Conservation (phyloP, 805 yeast genomes). For the Saccharomycopsis babjevae region DNA sequence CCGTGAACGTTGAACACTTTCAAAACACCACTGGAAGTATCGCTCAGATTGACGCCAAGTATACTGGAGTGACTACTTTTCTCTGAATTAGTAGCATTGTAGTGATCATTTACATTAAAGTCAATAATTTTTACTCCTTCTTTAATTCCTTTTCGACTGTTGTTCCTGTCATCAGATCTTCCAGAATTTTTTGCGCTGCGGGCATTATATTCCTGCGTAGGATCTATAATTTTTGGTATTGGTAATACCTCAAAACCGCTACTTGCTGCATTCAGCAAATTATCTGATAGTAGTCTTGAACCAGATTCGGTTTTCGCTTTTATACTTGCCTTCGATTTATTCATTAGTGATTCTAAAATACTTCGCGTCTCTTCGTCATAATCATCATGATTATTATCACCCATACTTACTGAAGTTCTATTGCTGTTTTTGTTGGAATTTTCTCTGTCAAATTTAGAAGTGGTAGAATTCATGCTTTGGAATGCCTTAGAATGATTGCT, state of each 20-base stretch:
- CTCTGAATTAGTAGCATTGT: constrained; percentile 22
- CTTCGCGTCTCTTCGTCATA: not conserved
- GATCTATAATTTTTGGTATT: not conserved
- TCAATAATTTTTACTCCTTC: constrained; percentile 20
- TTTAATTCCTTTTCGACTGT: not conserved
- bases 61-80: constrained; percentile 24
- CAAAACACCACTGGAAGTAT: constrained; percentile 17
- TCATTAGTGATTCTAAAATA: not conserved
- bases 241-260: not conserved
- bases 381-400: not conserved
- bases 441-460: not conserved
- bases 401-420: not conserved
- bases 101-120: constrained; percentile 26
- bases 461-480: not conserved
- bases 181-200: not conserved
- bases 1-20: constrained; percentile 23
- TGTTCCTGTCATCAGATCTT: not conserved
- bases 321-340: not conserved
- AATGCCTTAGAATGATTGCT: not conserved
- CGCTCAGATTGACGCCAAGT: constrained; percentile 15
- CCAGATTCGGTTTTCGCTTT: not conserved
- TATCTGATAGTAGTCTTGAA: not conserved
- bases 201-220: not conserved
- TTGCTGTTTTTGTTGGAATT: not conserved
- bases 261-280: not conserved